Evolutionary conservation across 768 basidiomycete genomes (phyloP).

Genomic region (Saitozyma podzolica): DNA sequence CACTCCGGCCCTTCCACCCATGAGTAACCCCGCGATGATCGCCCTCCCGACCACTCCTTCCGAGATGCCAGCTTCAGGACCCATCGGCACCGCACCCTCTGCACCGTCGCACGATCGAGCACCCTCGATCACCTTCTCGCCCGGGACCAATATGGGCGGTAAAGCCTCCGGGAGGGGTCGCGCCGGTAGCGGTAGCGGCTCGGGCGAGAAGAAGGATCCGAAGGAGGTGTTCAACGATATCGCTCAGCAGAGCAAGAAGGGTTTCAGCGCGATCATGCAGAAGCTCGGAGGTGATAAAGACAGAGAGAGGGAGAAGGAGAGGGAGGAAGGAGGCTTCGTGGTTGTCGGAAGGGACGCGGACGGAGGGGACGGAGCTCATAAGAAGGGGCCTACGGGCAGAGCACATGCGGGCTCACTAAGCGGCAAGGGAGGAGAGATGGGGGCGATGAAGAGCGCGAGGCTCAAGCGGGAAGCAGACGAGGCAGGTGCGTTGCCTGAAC

Average conservation of each 20-base stretch:
- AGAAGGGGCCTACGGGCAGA: too few species aligned
- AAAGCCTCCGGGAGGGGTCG: background rate
- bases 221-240: constrained; percentile 69
- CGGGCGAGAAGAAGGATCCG: constrained; percentile 17
- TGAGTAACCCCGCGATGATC: constrained; percentile 23
- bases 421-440: constrained; percentile 17
- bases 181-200: background rate
- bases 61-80: constrained; percentile 27
- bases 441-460: constrained; percentile 72
- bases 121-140: constrained; percentile 32
- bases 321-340: constrained; percentile 59
- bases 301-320: constrained; percentile 52
- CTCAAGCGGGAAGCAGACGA: constrained; percentile 89
- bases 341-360: constrained; percentile 17
- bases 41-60: constrained; percentile 1
- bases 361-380: constrained; percentile 11
- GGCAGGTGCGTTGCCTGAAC: constrained; percentile 61
- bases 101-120: constrained; percentile 18
- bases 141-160: constrained; percentile 41
- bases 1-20: constrained; percentile 23
- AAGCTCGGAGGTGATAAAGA: constrained; percentile 61
- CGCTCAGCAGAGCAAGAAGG: constrained; percentile 85
- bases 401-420: too few species aligned
- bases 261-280: constrained; percentile 80
- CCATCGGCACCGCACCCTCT: background rate